Percentiles rank a stretch among this genome's conserved stretches.
Evolutionary conservation across 2,329 filamentous ascomycete genomes (phyloP).

Genomic region (Aspergillus felis): DNA sequence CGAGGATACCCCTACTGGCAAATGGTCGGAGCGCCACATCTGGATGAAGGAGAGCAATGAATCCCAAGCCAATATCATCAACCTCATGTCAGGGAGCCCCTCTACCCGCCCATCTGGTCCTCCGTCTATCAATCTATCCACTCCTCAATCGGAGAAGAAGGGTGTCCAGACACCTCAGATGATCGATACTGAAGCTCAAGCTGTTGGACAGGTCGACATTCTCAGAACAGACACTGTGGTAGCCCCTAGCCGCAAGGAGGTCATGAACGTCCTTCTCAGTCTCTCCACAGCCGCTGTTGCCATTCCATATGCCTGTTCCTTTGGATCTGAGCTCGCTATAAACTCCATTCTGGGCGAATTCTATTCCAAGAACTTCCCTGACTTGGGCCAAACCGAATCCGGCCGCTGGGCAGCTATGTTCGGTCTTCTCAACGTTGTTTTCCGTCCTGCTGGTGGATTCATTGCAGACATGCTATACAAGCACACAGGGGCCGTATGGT

Average conservation of each 20-base stretch:
- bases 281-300: conserved; percentile 52
- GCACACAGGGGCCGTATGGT: conserved; percentile 52
- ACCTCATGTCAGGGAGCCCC: conserved; percentile 22
- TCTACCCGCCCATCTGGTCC: conserved; percentile 21
- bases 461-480: conserved; percentile 55
- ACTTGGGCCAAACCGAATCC: conserved; percentile 51
- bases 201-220: conserved; percentile 47
- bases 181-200: conserved; percentile 38
- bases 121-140: conserved; percentile 21
- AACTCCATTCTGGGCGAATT: conserved; percentile 59
- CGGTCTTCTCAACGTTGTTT: conserved; percentile 49
- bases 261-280: conserved; percentile 59
- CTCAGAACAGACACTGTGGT: conserved; percentile 57
- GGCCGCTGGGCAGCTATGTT: conserved; percentile 56
- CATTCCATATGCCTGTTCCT: conserved; percentile 57
- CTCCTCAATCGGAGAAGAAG: conserved; percentile 32
- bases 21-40: conserved; percentile 69
- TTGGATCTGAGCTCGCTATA: conserved; percentile 58
- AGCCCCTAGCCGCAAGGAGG: conserved; percentile 60
- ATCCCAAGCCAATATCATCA: conserved; percentile 26
- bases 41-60: conserved; percentile 45
- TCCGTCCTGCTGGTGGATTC: conserved; percentile 47
- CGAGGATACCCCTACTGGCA: conserved; percentile 76
- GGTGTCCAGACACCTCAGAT: conserved; percentile 20
- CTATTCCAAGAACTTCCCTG: conserved; percentile 54